A percentile compares a stretch with the other conserved stretches of the same genome.
These are phyloP conservation scores for Sphaerulina vaccinii DNA, from an alignment of 2,329 filamentous ascomycete genomes.

Conservation along the genomic window DNA sequence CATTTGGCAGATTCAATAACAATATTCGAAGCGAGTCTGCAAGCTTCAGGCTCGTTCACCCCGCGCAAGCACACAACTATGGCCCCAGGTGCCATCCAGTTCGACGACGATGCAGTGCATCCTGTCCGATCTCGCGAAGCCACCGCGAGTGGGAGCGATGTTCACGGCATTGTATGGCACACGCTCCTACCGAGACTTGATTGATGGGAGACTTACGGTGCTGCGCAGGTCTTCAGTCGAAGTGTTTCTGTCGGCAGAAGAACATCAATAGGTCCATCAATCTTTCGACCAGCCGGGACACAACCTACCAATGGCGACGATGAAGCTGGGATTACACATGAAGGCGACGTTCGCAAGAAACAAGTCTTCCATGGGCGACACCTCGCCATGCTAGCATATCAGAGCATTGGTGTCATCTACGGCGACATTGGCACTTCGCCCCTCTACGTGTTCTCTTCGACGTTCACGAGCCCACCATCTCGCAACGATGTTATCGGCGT, in stretches of 20 bases:
- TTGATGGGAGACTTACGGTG: neutral
- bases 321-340: neutral
- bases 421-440: slow-evolving; percentile 66
- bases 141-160: neutral
- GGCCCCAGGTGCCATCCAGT: neutral
- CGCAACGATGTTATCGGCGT: slow-evolving; percentile 62
- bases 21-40: no score
- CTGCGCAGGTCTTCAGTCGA: neutral
- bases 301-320: neutral
- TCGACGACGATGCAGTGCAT: neutral
- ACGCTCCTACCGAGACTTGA: neutral
- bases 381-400: slow-evolving; percentile 56
- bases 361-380: slow-evolving; percentile 35
- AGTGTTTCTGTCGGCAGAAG: neutral
- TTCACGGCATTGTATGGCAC: neutral
- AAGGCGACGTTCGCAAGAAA: neutral
- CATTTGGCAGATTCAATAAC: no score
- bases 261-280: neutral
- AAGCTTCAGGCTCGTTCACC: neutral
- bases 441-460: slow-evolving; percentile 69
- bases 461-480: slow-evolving; percentile 53
- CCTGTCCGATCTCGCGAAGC: neutral
- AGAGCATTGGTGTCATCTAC: slow-evolving; percentile 66
- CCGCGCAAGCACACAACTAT: neutral
- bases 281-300: neutral